Evolutionary conservation across 2,329 filamentous ascomycete genomes (phyloP), one percentile per base, ranked within the genome.

Genomic region (Zasmidium angulare): DNA sequence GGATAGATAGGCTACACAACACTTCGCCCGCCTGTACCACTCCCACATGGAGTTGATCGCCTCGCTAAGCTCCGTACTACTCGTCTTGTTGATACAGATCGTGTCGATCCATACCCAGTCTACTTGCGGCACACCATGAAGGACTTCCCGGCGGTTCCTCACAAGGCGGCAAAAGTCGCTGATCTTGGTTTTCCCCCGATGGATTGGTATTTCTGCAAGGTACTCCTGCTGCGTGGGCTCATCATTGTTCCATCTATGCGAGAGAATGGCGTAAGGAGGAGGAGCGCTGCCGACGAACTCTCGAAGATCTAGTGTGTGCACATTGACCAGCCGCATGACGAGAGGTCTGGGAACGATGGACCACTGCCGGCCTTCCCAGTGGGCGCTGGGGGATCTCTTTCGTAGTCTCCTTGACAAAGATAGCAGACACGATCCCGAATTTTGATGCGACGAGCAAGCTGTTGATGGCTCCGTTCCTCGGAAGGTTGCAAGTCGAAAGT

Each of bases 1-100:
- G 14, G 12, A 23, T 4, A 66, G 36, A 21, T 60, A 63, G 6
- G 55, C 64, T 40, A 56, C 57, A 50, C 64, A 65, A 1, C 60
- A 24, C 0, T 14, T 48, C 11, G 64, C 56, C 11, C 54, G 20
- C 21, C 47, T 31, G 50, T 66, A 66, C 57, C 62, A 65, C 10
- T 36, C 17, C 12, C 55, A 65, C 64, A 65, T 65, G 2, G 60
- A 61, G 19, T 61, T 66, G 14, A 66, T 61, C 2, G 64, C 58
- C 57, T 64, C 62, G 2, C 40, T 49, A 9, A 66, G 24, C 24
- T 66, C 64, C 2, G 58, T 47, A 21, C 52, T 60, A 24, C 53
- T 66, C 6, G 50, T 46, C 17, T 62, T 63, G 48, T 66, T 52
- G 22, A 66, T 66, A 46, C 63, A 62, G 52, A 58, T 60, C 3